Evolutionary conservation across 805 yeast genomes (phyloP).

Genomic region (Yarrowia phangngaensis): DNA sequence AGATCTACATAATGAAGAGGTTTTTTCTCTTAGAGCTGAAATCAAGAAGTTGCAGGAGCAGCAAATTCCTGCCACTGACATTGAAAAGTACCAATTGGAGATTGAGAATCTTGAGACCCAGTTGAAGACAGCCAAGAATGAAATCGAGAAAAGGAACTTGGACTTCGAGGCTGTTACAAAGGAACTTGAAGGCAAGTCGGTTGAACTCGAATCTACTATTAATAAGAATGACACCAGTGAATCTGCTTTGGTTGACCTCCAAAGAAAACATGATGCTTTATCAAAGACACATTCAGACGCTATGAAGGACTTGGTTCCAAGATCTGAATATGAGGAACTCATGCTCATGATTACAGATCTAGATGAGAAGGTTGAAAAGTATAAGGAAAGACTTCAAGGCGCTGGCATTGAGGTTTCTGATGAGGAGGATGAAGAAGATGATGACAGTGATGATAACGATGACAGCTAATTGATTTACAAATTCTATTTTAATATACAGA

Average conservation of each 20-base stretch:
- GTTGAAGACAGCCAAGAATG: not conserved
- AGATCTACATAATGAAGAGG: conserved; percentile 3
- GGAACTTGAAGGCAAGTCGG: not conserved
- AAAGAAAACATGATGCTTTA: conserved; percentile 16
- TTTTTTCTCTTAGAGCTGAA: conserved; percentile 1
- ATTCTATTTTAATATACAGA: conserved; percentile 1
- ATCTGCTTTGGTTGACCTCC: conserved; percentile 1
- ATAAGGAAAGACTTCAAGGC: conserved; percentile 50
- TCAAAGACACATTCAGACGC: conserved; percentile 28
- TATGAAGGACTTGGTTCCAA: conserved; percentile 42
- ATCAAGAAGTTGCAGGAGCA: not conserved
- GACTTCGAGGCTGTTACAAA: conserved; percentile 2
- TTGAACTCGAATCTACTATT: not conserved
- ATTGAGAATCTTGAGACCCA: conserved; percentile 1
- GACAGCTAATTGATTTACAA: not conserved
- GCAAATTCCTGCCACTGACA: not conserved
- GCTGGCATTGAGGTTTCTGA: conserved; percentile 66
- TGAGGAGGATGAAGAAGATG: conserved; percentile 65
- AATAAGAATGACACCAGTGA: not conserved
- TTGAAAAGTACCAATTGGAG: not conserved
- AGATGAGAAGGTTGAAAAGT: conserved; percentile 61
- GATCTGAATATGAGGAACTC: conserved; percentile 64
- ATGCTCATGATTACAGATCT: conserved; percentile 72
- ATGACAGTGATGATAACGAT: conserved; percentile 48
- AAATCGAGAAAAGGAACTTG: not conserved